Evolutionary conservation across 192 early-diverging fungal genomes (phyloP).

Genomic region (Backusella westeae): DNA sequence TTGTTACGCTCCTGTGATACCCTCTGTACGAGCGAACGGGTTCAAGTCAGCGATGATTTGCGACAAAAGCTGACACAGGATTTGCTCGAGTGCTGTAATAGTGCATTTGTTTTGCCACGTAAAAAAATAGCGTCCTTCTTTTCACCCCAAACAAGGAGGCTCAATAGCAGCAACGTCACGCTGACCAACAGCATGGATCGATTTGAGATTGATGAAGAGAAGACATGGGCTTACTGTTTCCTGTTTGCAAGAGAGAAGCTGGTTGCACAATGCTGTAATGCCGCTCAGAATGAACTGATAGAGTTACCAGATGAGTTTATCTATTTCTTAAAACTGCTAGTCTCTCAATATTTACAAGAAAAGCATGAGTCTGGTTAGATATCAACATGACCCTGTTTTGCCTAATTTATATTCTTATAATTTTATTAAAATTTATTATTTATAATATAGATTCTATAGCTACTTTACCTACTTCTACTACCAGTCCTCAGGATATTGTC

Average conservation of each 20-base stretch:
- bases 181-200: neutral
- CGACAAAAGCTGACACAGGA: constrained; percentile 6
- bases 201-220: neutral
- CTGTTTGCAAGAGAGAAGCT: constrained; percentile 26
- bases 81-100: constrained; percentile 16
- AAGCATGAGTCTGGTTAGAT: constrained; percentile 11
- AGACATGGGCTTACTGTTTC: constrained; percentile 16
- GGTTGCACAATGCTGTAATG: constrained; percentile 18
- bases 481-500: constrained; percentile 1
- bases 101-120: neutral
- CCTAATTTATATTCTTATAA: neutral
- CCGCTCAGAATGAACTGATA: neutral
- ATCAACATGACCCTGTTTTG: neutral
- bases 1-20: neutral
- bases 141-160: neutral
- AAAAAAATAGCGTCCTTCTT: constrained; percentile 19
- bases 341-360: constrained; percentile 15
- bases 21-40: constrained; percentile 20
- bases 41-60: constrained; percentile 30
- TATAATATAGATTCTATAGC: neutral
- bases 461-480: neutral
- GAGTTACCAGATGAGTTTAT: constrained; percentile 16
- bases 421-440: too few relatives aligned
- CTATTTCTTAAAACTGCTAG: constrained; percentile 18
- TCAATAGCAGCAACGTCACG: neutral